Conservation (phyloP, 257 asterid species). For the Handroanthus guayacan region DNA sequence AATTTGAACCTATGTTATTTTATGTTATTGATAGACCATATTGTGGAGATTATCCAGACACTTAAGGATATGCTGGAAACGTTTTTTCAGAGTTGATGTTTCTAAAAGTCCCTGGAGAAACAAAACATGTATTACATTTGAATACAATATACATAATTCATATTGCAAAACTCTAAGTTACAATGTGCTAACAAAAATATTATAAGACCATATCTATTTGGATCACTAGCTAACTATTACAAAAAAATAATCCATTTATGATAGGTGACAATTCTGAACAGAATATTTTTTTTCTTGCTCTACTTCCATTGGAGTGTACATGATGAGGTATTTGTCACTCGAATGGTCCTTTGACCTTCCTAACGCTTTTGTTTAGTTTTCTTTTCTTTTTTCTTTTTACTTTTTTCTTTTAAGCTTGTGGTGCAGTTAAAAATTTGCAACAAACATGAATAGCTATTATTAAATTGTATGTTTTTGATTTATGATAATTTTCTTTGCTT, state of each 20-base stretch:
- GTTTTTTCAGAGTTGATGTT: neutral
- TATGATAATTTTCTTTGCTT: slow-evolving; percentile 1
- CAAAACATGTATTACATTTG: slow-evolving; percentile 18
- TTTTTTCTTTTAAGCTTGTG: neutral
- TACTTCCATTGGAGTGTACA: neutral
- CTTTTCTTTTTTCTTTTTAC: neutral
- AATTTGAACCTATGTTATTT: neutral
- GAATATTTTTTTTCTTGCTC: neutral
- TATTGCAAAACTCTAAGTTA: neutral
- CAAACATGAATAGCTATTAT: neutral
- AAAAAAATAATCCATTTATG: neutral
- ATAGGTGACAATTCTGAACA: neutral
- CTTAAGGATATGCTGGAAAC: slow-evolving; percentile 17
- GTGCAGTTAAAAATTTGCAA: slow-evolving; percentile 12
- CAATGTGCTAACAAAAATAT: slow-evolving; percentile 2
- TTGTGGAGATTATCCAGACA: slow-evolving; percentile 18
- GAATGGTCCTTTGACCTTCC: neutral
- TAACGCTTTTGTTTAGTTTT: neutral
- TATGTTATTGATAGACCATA: neutral
- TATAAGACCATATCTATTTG: slow-evolving; percentile 4
- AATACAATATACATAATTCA: neutral
- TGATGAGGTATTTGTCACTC: neutral
- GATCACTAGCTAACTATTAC: slow-evolving; percentile 2
- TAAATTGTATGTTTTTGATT: neutral
- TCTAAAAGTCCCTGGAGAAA: neutral